Base-by-base conservation (phyloP, 2,329 filamentous ascomycete genomes). In the Lachnellula occidentalis region DNA sequence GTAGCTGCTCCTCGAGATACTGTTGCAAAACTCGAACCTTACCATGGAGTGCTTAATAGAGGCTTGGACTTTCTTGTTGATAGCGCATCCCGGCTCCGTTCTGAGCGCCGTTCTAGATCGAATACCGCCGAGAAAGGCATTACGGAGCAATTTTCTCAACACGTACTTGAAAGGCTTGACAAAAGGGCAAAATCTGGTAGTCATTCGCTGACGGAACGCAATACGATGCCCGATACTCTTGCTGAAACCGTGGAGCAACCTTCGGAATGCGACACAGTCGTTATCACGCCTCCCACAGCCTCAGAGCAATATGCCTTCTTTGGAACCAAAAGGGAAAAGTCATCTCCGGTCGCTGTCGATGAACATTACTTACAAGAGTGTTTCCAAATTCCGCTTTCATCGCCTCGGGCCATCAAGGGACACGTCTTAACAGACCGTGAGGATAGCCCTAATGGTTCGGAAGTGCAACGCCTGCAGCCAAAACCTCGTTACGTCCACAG, bases 401-500 rank as follows among this genome's bases (percentile, higher is more conserved):
- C 41, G 17, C 22, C 43, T 27, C 21, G 15, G 14, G 48, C 17
- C 17, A 15, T 34, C 17, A 17, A 34, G 5, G 24, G 31, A 22
- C 48, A 42, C 21, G 11, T 11, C 37, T 22, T 50, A 5, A 17
- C 34, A 27, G 48, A 41, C 22, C 27, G 7, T 42, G 48, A 39
- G 24, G 39, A 8, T 12, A 15, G 19, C 34, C 12, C 24, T 14
- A 31, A 11, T 42, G 34, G 19, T 8, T 14, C n/a, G 34, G 19
- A 39, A 5, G 5, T 27, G 21, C 41, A 47, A 42, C 50, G 17
- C 19, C 14, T 19, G 12, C 27, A 48, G 27, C 49, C 57, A 31
- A 59, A 65, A 14, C 50, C 63, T 9, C 64, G 63, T 15, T 64
- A 65, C 22, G 53, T 63, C 24, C 64, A 66, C 55, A 62, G 65